Percentiles rank a stretch among this genome's conserved stretches.
Conservation (phyloP, 2,329 filamentous ascomycete species). For the Cercospora zeina region DNA sequence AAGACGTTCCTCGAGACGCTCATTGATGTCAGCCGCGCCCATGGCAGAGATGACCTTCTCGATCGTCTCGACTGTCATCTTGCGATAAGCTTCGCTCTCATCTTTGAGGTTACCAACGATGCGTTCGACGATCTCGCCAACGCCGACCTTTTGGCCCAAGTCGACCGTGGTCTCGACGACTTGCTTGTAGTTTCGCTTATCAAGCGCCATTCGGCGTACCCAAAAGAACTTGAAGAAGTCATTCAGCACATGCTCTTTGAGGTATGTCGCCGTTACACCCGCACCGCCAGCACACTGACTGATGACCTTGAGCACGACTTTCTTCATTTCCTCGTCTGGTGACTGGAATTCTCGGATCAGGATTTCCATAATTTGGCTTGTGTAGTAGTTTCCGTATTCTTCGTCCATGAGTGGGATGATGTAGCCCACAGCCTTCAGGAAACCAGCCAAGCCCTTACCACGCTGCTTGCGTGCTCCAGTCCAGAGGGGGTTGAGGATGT, state of each 20-base stretch:
- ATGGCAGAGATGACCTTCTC: slow-evolving; percentile 94
- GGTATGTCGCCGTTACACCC: slow-evolving; percentile 89
- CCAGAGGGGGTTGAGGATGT: slow-evolving; percentile 96
- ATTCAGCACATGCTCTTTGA: slow-evolving; percentile 90
- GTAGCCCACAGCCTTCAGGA: slow-evolving; percentile 95
- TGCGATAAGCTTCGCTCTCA: slow-evolving; percentile 94
- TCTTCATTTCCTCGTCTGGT: slow-evolving; percentile 99
- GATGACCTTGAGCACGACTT: slow-evolving; percentile 95
- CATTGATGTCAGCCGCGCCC: slow-evolving; percentile 89
- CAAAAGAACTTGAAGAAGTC: slow-evolving; percentile 99
- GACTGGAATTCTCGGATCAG: slow-evolving; percentile 92
- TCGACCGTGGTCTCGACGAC: slow-evolving; percentile 98
- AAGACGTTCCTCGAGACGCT: slow-evolving; percentile 86
- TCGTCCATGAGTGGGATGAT: slow-evolving; percentile 99
- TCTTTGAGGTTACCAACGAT: slow-evolving; percentile 96
- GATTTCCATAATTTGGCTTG: slow-evolving; percentile 98
- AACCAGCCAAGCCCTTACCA: slow-evolving; percentile 92
- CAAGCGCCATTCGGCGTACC: slow-evolving; percentile 93
- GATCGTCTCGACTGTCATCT: slow-evolving; percentile 98
- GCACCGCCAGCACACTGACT: slow-evolving; percentile 94
- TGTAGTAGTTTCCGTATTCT: slow-evolving; percentile 99
- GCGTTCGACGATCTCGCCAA: slow-evolving; percentile 88
- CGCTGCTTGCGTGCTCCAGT: slow-evolving; percentile 93
- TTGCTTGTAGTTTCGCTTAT: slow-evolving; percentile 96
- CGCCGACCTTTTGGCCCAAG: slow-evolving; percentile 95